A percentile compares a stretch with the other conserved stretches of the same genome.
Evolutionary conservation across 768 basidiomycete species (phyloP).

Genomic region (Suillus paluster): DNA sequence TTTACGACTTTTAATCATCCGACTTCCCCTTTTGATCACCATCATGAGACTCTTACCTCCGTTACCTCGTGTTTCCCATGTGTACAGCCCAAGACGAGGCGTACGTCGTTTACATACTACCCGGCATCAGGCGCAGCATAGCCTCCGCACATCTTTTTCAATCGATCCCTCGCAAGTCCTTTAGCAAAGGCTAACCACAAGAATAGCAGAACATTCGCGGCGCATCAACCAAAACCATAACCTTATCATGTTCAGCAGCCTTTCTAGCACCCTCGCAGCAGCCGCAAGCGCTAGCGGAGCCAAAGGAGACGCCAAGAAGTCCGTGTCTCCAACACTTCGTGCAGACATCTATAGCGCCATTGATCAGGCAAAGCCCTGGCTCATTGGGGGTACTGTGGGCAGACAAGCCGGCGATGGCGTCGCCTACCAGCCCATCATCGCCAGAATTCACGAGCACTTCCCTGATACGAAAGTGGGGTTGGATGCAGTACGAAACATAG

Average conservation of each 20-base stretch:
- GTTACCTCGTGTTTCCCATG: conserved; percentile 28
- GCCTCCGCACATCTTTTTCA: conserved; percentile 1
- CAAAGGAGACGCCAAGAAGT: conserved; percentile 40
- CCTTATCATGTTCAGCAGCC: conserved; percentile 50
- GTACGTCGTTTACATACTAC: conserved; percentile 22
- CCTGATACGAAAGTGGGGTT: conserved; percentile 48
- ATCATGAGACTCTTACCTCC: neutral
- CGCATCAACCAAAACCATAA: neutral
- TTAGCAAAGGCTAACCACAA: conserved; percentile 2
- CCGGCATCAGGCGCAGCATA: neutral
- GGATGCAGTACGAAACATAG: conserved; percentile 50
- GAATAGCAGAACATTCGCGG: neutral
- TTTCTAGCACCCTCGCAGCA: conserved; percentile 45
- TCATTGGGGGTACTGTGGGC: conserved; percentile 39
- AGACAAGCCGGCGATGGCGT: conserved; percentile 60
- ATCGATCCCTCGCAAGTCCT: conserved; percentile 1
- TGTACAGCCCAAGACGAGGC: conserved; percentile 10
- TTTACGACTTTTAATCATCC: neutral
- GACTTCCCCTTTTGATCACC: conserved; percentile 4
- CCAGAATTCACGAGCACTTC: conserved; percentile 54
- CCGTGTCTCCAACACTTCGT: conserved; percentile 53
- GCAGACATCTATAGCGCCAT: conserved; percentile 54
- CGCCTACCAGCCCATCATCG: conserved; percentile 49
- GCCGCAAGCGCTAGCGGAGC: conserved; percentile 26
- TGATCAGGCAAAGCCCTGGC: conserved; percentile 52